Evolutionary conservation across 2,329 filamentous ascomycete species (phyloP).

Genomic region (Incumbomyces lentus): DNA sequence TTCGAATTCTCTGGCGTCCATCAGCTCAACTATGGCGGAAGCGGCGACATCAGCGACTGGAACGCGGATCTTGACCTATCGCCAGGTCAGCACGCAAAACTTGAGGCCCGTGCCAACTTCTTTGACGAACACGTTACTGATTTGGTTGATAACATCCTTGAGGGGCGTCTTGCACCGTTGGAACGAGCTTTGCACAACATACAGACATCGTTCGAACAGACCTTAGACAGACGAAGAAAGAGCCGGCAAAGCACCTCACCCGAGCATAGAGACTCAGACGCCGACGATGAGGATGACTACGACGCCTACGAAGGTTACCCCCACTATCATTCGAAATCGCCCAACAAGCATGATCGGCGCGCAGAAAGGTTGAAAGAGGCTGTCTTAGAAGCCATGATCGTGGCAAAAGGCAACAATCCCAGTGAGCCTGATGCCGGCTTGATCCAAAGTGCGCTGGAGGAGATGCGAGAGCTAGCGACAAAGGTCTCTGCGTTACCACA

Average conservation of each 20-base stretch:
- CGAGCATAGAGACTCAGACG: conserved; percentile 70
- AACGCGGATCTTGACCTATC: conserved; percentile 73
- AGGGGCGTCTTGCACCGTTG: conserved; percentile 66
- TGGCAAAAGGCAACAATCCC: conserved; percentile 11
- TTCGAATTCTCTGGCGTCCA: conserved; percentile 33
- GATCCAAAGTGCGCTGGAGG: conserved; percentile 30
- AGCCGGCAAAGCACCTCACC: conserved; percentile 57
- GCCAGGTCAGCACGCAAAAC: conserved; percentile 71
- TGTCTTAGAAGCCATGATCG: conserved; percentile 53
- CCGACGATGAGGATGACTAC: conserved; percentile 84
- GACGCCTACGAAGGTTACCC: conserved; percentile 34
- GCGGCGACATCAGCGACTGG: conserved; percentile 62
- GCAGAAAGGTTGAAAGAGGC: conserved; percentile 47
- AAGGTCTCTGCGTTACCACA: conserved; percentile 30
- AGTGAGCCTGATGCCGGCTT: conserved; percentile 27
- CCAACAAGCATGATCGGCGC: conserved; percentile 60
- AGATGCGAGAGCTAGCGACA: conserved; percentile 22
- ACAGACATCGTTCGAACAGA: conserved; percentile 54
- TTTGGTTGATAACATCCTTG: conserved; percentile 66
- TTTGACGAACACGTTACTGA: conserved; percentile 87
- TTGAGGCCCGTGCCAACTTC: conserved; percentile 71
- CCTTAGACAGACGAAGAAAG: conserved; percentile 48
- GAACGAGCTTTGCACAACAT: conserved; percentile 70
- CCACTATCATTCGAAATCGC: conserved; percentile 62
- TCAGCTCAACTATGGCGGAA: conserved; percentile 50